These are phyloP conservation scores for Polyporus arcularius DNA, from an alignment of 768 basidiomycete species.

Conservation along the genomic window DNA sequence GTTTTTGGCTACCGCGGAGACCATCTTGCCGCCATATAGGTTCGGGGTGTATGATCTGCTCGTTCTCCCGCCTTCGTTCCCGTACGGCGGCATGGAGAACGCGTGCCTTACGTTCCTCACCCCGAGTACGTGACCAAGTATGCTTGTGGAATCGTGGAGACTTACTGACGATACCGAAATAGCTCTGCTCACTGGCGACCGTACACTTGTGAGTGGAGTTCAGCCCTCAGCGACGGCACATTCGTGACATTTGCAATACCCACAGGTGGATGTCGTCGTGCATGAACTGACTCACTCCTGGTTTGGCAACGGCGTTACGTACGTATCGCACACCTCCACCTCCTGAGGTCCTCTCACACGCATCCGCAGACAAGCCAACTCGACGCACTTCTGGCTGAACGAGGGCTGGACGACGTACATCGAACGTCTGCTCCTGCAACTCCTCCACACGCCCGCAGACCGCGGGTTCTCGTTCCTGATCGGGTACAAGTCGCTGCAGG, in stretches of 20 bases:
- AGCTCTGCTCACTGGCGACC: slow-evolving; percentile 87
- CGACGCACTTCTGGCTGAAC: slow-evolving; percentile 86
- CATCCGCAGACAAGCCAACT: slow-evolving; percentile 57
- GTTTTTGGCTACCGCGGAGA: slow-evolving; percentile 75
- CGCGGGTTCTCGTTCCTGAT: slow-evolving; percentile 82
- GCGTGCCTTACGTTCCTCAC: slow-evolving; percentile 87
- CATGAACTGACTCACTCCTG: slow-evolving; percentile 88
- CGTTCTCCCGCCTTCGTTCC: slow-evolving; percentile 89
- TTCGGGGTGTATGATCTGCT: slow-evolving; percentile 91
- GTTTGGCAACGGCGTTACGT: slow-evolving; percentile 93
- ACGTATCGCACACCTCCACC: slow-evolving; percentile 20
- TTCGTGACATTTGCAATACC: not conserved
- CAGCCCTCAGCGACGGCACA: not conserved
- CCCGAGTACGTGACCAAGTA: slow-evolving; percentile 57
- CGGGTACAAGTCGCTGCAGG: slow-evolving; percentile 70
- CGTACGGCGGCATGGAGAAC: slow-evolving; percentile 95
- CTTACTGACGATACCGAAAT: not conserved
- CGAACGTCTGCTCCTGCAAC: slow-evolving; percentile 75
- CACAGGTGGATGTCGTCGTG: slow-evolving; percentile 74
- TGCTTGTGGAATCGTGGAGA: not conserved
- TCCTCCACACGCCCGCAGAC: slow-evolving; percentile 70
- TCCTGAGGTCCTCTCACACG: not conserved
- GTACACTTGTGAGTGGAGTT: slow-evolving; percentile 50
- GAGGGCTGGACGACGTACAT: slow-evolving; percentile 95
- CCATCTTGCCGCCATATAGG: slow-evolving; percentile 69